Evolutionary conservation across 169 alveolate genomes (phyloP).

Genomic region (Cytauxzoon felis): DNA sequence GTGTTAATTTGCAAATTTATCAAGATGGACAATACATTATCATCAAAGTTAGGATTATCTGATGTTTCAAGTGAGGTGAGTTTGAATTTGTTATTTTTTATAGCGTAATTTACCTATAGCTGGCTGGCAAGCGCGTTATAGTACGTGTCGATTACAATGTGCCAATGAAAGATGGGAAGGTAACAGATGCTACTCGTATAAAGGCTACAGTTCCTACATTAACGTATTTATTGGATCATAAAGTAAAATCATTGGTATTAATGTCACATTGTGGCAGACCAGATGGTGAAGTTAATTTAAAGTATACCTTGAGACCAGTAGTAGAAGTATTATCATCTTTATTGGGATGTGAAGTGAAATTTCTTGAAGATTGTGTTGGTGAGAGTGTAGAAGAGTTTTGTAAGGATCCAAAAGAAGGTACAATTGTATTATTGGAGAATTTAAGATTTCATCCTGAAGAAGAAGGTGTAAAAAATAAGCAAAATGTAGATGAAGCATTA

Average conservation of each 20-base stretch:
- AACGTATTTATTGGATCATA: constrained; percentile 83
- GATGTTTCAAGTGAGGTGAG: constrained; percentile 55
- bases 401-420: constrained; percentile 81
- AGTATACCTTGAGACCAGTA: constrained; percentile 89
- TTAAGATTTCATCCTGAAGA: constrained; percentile 96
- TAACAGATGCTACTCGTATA: constrained; percentile 91
- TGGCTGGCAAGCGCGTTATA: constrained; percentile 89
- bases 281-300: constrained; percentile 86
- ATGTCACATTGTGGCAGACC: constrained; percentile 98
- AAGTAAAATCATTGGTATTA: constrained; percentile 87
- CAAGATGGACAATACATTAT: constrained; percentile 36
- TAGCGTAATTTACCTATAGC: constrained; percentile 32
- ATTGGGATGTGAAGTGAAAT: constrained; percentile 81
- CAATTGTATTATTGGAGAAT: constrained; percentile 91
- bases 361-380: constrained; percentile 94
- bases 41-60: constrained; percentile 56
- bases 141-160: constrained; percentile 98
- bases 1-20: not conserved
- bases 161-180: constrained; percentile 89
- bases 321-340: constrained; percentile 82
- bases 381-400: constrained; percentile 83
- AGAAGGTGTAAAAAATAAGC: constrained; percentile 93
- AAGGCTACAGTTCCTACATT: constrained; percentile 92
- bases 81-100: not conserved
- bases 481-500: constrained; percentile 64